phyloP scores from a whole-genome alignment of 2,329 filamentous ascomycete species.

The Cladobotryum protrusum region DNA sequence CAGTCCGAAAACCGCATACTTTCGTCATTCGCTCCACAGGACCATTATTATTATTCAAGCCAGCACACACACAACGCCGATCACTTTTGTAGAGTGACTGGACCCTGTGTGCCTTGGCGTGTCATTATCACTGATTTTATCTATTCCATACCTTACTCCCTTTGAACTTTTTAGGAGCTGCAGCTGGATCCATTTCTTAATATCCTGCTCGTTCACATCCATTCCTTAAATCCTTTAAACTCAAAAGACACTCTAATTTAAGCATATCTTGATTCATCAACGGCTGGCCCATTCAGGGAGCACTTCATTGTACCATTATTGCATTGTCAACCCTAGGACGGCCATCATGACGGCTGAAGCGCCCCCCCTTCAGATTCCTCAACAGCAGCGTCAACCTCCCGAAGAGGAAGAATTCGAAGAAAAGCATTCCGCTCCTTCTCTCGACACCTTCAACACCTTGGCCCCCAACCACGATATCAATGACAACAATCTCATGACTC shows the following conservation, averaged over 20 bases:
- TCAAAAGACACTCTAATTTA: background rate
- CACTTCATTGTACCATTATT: background rate
- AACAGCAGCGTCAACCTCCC: background rate
- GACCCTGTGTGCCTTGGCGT: conserved; percentile 1
- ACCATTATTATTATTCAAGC: background rate
- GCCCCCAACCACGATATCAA: conserved; percentile 18
- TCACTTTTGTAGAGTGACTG: background rate
- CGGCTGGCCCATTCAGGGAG: no score
- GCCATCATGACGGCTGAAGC: background rate
- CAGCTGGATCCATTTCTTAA: background rate
- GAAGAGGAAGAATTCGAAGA: conserved; percentile 5
- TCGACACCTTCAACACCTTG: conserved; percentile 27
- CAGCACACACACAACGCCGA: conserved; percentile 13
- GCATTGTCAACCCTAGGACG: background rate
- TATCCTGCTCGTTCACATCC: no score
- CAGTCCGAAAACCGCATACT: conserved; percentile 12
- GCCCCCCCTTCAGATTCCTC: background rate
- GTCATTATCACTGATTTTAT: no score
- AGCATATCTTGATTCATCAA: background rate
- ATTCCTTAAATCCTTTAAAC: no score
- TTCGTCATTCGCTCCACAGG: conserved; percentile 14
- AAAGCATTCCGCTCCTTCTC: conserved; percentile 15
- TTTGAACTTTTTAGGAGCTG: background rate
- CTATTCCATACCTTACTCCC: no score
- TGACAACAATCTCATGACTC: conserved; percentile 16